Evolutionary conservation across 257 asterid genomes (phyloP).

Genomic region (Nicotiana obtusifolia): DNA sequence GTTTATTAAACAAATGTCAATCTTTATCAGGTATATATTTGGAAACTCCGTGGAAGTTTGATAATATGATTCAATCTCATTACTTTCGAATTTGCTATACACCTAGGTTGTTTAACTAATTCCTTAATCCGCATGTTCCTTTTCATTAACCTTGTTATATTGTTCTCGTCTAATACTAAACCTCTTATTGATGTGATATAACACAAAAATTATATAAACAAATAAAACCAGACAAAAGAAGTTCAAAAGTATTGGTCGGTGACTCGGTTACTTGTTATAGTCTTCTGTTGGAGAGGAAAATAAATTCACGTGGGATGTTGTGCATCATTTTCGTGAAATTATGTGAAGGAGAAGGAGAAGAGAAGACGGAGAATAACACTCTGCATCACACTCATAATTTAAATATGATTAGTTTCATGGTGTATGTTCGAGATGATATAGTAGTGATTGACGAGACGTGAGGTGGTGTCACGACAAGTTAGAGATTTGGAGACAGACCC

Average conservation of each 20-base stretch:
- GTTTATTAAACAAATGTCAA: no score
- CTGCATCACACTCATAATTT: no score
- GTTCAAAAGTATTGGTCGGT: not conserved
- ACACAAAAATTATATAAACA: not conserved
- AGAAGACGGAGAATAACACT: not conserved
- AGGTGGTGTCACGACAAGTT: no score
- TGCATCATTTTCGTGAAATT: conserved; percentile 13
- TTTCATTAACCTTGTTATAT: not conserved
- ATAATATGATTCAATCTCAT: not conserved
- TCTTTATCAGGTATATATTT: no score
- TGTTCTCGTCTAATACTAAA: not conserved
- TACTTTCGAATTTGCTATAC: not conserved
- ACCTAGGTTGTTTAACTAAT: not conserved
- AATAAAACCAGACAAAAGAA: conserved; percentile 1
- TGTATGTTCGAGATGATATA: no score
- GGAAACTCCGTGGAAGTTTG: no score
- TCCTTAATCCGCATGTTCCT: not conserved
- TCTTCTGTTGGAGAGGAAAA: not conserved
- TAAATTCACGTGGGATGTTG: conserved; percentile 7
- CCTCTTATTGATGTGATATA: not conserved
- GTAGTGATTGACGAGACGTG: no score
- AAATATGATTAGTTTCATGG: no score
- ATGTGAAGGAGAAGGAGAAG: not conserved
- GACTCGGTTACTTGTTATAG: not conserved
- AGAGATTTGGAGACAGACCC: no score